Conservation (phyloP, 192 early-diverging fungal genomes). For the Podila verticillata region DNA sequence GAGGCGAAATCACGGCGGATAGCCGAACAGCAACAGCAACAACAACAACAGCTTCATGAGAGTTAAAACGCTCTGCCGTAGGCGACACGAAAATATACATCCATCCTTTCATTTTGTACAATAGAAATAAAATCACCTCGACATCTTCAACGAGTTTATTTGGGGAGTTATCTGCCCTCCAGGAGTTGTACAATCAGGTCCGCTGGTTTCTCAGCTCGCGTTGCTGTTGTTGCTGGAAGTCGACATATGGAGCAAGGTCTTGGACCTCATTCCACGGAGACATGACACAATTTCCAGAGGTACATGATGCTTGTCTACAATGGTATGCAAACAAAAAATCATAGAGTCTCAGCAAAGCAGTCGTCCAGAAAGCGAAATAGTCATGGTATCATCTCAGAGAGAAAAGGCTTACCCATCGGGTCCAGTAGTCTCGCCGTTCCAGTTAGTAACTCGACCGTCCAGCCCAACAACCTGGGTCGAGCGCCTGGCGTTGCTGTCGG, state of each 20-base stretch:
- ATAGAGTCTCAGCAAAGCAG: neutral
- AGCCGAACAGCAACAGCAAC: slow-evolving; percentile 4
- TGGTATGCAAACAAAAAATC: neutral
- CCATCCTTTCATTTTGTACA: neutral
- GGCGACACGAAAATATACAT: neutral
- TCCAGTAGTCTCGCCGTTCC: slow-evolving; percentile 35
- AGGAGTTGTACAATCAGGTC: slow-evolving; percentile 1
- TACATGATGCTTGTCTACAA: slow-evolving; percentile 39
- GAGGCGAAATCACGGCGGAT: slow-evolving; percentile 9
- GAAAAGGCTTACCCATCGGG: slow-evolving; percentile 35
- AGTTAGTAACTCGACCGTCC: slow-evolving; percentile 45
- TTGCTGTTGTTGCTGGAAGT: slow-evolving; percentile 30
- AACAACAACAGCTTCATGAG: neutral
- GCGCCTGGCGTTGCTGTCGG: neutral
- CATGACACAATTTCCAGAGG: slow-evolving; percentile 40
- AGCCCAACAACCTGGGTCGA: slow-evolving; percentile 27
- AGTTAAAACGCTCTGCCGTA: neutral
- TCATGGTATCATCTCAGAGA: neutral
- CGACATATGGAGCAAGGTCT: slow-evolving; percentile 15
- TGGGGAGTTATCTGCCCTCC: neutral
- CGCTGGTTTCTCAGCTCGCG: slow-evolving; percentile 35
- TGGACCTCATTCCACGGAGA: slow-evolving; percentile 48
- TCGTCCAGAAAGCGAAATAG: neutral
- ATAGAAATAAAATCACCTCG: neutral
- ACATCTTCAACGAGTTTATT: neutral